Evolutionary conservation across 139 green algal genomes (phyloP).

Genomic region (Pleodorina starrii): DNA sequence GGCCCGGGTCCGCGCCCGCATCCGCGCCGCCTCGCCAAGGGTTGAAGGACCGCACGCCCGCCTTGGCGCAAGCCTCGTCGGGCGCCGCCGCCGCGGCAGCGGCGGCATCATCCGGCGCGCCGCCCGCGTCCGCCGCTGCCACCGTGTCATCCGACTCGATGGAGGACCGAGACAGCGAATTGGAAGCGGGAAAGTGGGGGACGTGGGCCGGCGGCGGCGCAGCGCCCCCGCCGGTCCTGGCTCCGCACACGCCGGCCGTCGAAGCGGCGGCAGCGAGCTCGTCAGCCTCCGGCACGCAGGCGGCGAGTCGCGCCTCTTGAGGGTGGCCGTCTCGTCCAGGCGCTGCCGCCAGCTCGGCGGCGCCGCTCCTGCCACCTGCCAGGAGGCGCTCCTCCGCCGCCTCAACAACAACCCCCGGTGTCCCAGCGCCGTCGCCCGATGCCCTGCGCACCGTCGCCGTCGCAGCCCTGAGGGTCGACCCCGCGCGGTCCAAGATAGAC

Average conservation of each 20-base stretch:
- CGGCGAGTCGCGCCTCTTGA: no score
- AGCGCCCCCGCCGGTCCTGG: neutral
- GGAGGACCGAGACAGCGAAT: neutral
- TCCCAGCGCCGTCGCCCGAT: neutral
- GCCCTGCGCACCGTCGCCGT: neutral
- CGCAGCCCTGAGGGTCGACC: neutral
- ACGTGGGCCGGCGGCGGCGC: no score
- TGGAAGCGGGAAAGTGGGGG: neutral
- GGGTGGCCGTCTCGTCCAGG: no score
- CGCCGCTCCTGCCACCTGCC: no score
- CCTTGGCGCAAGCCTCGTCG: neutral
- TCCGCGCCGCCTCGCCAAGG: neutral
- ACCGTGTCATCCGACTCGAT: neutral
- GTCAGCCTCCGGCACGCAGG: no score
- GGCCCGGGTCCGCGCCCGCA: neutral
- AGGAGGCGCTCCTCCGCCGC: neutral
- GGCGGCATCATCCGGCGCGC: no score
- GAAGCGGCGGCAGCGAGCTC: no score
- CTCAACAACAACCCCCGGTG: neutral
- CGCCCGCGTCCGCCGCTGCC: neutral
- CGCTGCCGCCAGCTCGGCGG: no score
- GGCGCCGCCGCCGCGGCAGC: neutral
- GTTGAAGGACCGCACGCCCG: slow-evolving; percentile 19
- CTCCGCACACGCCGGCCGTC: neutral
- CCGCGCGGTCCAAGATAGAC: slow-evolving; percentile 25